phyloP scores from a whole-genome alignment of 306 rosid species.

The Pterocarpus macrocarpus region DNA sequence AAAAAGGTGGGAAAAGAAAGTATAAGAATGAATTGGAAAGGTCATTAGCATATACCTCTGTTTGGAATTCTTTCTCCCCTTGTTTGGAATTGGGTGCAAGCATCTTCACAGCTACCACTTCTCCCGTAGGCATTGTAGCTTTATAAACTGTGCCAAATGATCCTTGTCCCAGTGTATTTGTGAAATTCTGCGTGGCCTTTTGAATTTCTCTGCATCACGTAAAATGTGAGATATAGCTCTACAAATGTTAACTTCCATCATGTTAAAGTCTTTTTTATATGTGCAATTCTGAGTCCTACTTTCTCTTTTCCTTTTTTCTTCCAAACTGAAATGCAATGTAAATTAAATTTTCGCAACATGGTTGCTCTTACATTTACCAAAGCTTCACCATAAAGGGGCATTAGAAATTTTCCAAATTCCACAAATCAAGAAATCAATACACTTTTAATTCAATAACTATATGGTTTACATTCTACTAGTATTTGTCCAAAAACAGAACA shows the following conservation, averaged over 20 bases:
- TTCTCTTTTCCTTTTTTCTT: conserved; percentile 8
- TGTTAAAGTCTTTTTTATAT: background rate
- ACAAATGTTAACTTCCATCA: conserved; percentile 5
- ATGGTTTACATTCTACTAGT: background rate
- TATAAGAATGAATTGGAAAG: too few relatives aligned
- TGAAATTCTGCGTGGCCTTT: conserved; percentile 49
- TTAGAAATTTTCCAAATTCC: background rate
- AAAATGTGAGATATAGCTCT: conserved; percentile 20
- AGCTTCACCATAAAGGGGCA: conserved; percentile 17
- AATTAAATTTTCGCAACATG: background rate
- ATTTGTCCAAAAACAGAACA: conserved; percentile 18
- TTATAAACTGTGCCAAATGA: conserved; percentile 52
- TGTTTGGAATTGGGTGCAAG: conserved; percentile 69
- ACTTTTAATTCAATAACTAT: background rate
- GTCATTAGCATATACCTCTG: conserved; percentile 61
- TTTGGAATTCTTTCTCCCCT: conserved; percentile 85
- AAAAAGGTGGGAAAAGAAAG: too few relatives aligned
- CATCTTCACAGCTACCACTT: conserved; percentile 53
- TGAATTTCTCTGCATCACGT: conserved; percentile 45
- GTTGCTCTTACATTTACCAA: background rate
- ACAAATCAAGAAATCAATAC: conserved; percentile 49
- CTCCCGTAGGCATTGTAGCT: conserved; percentile 50
- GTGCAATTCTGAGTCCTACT: background rate
- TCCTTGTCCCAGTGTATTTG: conserved; percentile 49
- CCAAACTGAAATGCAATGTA: background rate